These are phyloP conservation scores for Fusarium anthophilum DNA, from an alignment of 2,329 filamentous ascomycete species.

Conservation along the genomic window DNA sequence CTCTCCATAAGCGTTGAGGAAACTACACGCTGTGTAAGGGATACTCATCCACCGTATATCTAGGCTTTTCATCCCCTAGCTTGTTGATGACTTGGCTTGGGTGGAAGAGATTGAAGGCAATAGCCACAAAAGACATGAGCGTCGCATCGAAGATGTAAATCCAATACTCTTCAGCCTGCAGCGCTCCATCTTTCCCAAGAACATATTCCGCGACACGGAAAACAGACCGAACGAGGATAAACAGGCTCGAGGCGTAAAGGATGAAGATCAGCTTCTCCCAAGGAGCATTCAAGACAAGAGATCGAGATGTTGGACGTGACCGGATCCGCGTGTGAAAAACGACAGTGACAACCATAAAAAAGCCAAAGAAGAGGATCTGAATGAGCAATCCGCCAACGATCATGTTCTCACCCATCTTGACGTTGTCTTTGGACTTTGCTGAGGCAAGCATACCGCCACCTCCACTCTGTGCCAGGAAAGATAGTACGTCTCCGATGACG, in stretches of 20 bases:
- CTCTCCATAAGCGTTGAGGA: neutral
- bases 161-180: conserved; percentile 47
- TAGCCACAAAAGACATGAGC: conserved; percentile 45
- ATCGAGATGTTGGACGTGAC: conserved; percentile 14
- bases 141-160: conserved; percentile 51
- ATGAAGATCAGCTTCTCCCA: conserved; percentile 43
- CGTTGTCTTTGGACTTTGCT: conserved; percentile 34
- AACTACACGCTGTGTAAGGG: neutral
- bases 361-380: conserved; percentile 63
- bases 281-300: conserved; percentile 37
- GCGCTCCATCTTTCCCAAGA: conserved; percentile 44
- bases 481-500: conserved; percentile 58
- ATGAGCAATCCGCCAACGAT: conserved; percentile 62
- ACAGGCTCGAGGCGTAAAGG: conserved; percentile 37
- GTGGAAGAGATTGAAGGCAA: conserved; percentile 39
- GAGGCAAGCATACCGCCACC: conserved; percentile 37
- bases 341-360: conserved; percentile 59
- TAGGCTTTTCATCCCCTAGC: conserved; percentile 4
- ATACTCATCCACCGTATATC: neutral
- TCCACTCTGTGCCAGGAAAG: conserved; percentile 48
- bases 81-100: conserved; percentile 33
- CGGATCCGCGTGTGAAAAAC: conserved; percentile 53
- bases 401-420: conserved; percentile 53
- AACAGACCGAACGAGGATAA: conserved; percentile 53
- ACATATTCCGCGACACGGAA: conserved; percentile 55